Conservation (phyloP, 768 basidiomycete genomes). For the Leccinum imitatum region DNA sequence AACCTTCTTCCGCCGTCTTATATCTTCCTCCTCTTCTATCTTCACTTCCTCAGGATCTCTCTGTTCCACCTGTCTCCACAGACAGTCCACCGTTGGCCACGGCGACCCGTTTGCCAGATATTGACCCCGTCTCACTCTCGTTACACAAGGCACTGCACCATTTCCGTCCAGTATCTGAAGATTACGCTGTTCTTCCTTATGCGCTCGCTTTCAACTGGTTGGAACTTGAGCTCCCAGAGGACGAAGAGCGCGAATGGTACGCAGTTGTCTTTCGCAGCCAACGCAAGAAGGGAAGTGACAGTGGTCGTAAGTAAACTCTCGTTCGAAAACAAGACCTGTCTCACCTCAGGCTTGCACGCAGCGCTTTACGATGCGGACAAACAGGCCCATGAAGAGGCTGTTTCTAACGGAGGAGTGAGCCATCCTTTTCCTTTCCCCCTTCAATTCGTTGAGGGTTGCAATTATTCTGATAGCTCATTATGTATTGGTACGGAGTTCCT, state of each 20-base stretch:
- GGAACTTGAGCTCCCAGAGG: constrained; percentile 60
- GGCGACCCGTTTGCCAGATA: constrained; percentile 75
- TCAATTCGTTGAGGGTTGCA: constrained; percentile 3
- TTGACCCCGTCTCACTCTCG: constrained; percentile 81
- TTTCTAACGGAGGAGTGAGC: constrained; percentile 80
- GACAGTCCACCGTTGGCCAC: constrained; percentile 54
- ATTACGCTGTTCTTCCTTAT: constrained; percentile 69
- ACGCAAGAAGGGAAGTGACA: constrained; percentile 69
- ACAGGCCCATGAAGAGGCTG: constrained; percentile 89
- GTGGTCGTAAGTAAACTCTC: constrained; percentile 47
- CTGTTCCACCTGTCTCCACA: constrained; percentile 23
- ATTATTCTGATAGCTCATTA: constrained; percentile 53
- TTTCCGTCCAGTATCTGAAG: constrained; percentile 57
- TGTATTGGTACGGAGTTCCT: constrained; percentile 95
- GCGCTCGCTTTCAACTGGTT: constrained; percentile 86
- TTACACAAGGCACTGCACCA: constrained; percentile 83
- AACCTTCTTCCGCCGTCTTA: constrained; percentile 52
- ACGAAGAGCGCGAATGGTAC: constrained; percentile 87
- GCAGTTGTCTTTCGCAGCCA: constrained; percentile 86
- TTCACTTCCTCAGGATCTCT: constrained; percentile 54
- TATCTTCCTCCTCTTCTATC: constrained; percentile 87
- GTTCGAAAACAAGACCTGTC: not conserved
- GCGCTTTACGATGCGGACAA: constrained; percentile 86
- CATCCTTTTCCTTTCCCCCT: not conserved
- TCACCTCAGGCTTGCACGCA: constrained; percentile 26